A percentile compares a stretch with the other conserved stretches of the same genome.
Conservation (phyloP, 1,284 basidiomycete species). For the Pholiota adiposa region DNA sequence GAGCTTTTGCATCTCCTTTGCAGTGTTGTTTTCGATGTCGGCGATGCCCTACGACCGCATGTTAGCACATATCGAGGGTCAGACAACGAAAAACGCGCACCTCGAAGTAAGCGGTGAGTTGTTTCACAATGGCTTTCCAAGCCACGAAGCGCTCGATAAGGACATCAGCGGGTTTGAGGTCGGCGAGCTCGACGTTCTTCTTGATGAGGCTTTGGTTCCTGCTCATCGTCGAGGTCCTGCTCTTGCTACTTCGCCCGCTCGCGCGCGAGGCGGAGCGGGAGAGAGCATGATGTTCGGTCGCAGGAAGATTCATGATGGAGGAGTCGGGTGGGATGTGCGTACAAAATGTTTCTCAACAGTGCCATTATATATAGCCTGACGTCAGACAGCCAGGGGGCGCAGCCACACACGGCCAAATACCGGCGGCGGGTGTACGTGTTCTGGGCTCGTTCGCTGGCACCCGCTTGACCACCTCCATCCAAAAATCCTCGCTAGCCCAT, state of each 20-base stretch:
- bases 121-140: slow-evolving; percentile 96
- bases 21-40: slow-evolving; percentile 95
- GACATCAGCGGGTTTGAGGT: slow-evolving; percentile 93
- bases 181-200: slow-evolving; percentile 88
- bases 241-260: slow-evolving; percentile 12
- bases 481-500: slow-evolving; percentile 1
- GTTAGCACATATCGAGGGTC: not conserved
- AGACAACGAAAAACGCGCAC: slow-evolving; percentile 29
- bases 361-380: not conserved
- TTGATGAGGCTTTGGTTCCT: slow-evolving; percentile 86
- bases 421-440: not conserved
- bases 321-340: not conserved
- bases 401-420: slow-evolving; percentile 7
- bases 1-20: slow-evolving; percentile 93
- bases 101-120: slow-evolving; percentile 88
- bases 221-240: slow-evolving; percentile 45
- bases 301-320: slow-evolving; percentile 3
- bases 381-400: not conserved
- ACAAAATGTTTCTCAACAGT: not conserved
- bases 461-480: not conserved
- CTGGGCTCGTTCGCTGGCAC: slow-evolving; percentile 18
- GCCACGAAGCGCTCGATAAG: slow-evolving; percentile 95
- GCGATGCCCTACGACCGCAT: slow-evolving; percentile 72
- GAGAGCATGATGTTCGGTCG: slow-evolving; percentile 3
- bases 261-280: slow-evolving; percentile 20